These are phyloP conservation scores for Tylopilus felleus DNA, from an alignment of 768 basidiomycete species.

Conservation along the genomic window DNA sequence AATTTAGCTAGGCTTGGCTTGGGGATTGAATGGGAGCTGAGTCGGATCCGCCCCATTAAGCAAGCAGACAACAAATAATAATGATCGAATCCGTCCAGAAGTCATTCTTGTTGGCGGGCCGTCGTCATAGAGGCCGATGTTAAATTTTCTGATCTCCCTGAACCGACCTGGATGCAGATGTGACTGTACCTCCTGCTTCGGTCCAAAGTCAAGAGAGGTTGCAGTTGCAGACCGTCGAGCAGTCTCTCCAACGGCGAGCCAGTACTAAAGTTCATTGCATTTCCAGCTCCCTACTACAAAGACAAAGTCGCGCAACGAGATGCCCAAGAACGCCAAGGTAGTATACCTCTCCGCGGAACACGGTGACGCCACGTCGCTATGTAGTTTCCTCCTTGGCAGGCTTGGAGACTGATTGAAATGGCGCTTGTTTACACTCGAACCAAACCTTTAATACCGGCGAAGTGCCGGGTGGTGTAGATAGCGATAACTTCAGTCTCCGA, in stretches of 20 bases:
- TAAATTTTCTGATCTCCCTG: neutral
- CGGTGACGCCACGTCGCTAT: neutral
- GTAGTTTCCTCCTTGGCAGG: neutral
- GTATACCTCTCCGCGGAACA: neutral
- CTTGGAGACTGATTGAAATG: neutral
- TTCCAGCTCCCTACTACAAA: neutral
- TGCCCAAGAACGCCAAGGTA: neutral
- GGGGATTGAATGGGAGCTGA: neutral
- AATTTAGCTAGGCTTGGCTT: slow-evolving; percentile 3
- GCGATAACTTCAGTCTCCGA: neutral
- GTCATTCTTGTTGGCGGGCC: neutral
- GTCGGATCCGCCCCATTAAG: slow-evolving; percentile 1
- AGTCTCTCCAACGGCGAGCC: neutral
- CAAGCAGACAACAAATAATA: neutral
- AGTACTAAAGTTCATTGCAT: neutral
- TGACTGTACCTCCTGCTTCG: neutral
- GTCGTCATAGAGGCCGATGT: slow-evolving; percentile 6
- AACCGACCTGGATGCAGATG: neutral
- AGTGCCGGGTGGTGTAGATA: neutral
- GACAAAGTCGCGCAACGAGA: neutral
- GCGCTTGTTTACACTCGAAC: neutral
- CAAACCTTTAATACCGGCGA: neutral
- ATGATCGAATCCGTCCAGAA: neutral
- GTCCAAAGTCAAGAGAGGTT: neutral
- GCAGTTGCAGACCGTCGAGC: neutral